phyloP scores from a whole-genome alignment of 768 basidiomycete genomes.

The Lactarius evosmus region DNA sequence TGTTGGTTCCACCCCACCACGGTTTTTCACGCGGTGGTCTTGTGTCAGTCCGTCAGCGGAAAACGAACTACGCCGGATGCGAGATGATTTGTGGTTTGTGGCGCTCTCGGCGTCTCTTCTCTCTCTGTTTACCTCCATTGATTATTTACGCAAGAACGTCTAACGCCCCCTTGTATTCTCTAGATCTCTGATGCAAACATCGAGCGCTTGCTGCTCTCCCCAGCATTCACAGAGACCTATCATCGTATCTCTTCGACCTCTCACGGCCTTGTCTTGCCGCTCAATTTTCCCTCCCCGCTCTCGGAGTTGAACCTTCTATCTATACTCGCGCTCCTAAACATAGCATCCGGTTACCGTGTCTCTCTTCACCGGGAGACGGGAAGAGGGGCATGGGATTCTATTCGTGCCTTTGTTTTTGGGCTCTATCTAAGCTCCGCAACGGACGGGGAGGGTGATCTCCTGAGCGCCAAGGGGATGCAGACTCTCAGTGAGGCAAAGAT shows the following conservation, averaged over 20 bases:
- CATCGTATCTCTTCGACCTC: slow-evolving; percentile 50
- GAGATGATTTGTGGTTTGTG: slow-evolving; percentile 1
- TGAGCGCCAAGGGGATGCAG: slow-evolving; percentile 67
- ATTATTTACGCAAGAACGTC: background rate
- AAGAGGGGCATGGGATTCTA: slow-evolving; percentile 81
- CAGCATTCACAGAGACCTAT: slow-evolving; percentile 61
- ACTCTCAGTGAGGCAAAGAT: slow-evolving; percentile 52
- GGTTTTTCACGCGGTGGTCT: background rate
- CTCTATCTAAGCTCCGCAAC: slow-evolving; percentile 64
- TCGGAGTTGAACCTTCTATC: slow-evolving; percentile 83
- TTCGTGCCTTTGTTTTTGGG: slow-evolving; percentile 69
- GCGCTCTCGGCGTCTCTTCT: slow-evolving; percentile 14
- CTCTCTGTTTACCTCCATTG: background rate
- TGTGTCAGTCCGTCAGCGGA: slow-evolving; percentile 6
- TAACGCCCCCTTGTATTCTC: slow-evolving; percentile 6
- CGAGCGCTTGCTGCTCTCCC: slow-evolving; percentile 58
- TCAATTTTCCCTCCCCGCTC: slow-evolving; percentile 68
- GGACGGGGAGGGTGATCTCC: slow-evolving; percentile 50
- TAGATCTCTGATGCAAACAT: slow-evolving; percentile 61
- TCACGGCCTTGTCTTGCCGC: slow-evolving; percentile 74
- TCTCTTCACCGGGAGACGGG: slow-evolving; percentile 69
- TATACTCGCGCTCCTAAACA: slow-evolving; percentile 75
- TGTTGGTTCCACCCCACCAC: slow-evolving; percentile 1
- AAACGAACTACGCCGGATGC: background rate
- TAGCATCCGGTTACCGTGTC: slow-evolving; percentile 76